phyloP scores from a whole-genome alignment of 139 green algal genomes.

The Dunaliella sp. region DNA sequence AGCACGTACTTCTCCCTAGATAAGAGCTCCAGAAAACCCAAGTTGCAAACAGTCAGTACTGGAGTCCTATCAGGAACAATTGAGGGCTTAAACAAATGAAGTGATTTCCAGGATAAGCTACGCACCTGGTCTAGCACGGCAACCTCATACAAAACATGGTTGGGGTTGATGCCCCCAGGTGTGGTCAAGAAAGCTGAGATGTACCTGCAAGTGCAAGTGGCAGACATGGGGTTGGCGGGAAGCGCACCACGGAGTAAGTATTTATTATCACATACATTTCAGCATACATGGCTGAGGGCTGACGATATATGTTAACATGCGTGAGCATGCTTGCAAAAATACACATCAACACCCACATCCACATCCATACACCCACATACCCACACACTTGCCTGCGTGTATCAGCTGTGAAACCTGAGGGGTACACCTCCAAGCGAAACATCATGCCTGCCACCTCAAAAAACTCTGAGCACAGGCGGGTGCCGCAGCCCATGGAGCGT shows the following conservation, averaged over 20 bases:
- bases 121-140: slow-evolving; percentile 49
- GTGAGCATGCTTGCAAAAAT: no score
- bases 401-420: slow-evolving; percentile 34
- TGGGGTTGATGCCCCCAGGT: slow-evolving; percentile 23
- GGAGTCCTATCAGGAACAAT: background rate
- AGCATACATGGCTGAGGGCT: no score
- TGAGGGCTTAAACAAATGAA: background rate
- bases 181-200: slow-evolving; percentile 52
- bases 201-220: no score
- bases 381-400: slow-evolving; percentile 12
- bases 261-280: no score
- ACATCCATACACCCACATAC: no score
- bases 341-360: no score
- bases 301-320: no score
- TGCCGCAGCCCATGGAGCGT: slow-evolving; percentile 40
- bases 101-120: no score
- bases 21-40: background rate
- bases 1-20: background rate
- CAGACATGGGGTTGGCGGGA: no score
- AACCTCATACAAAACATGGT: slow-evolving; percentile 46
- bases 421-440: slow-evolving; percentile 57
- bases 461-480: slow-evolving; percentile 46
- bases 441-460: slow-evolving; percentile 51
- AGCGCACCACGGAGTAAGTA: no score
- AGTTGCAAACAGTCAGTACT: no score